Evolutionary conservation across 2,329 filamentous ascomycete genomes (phyloP).

Genomic region (Penicillium thymicola): DNA sequence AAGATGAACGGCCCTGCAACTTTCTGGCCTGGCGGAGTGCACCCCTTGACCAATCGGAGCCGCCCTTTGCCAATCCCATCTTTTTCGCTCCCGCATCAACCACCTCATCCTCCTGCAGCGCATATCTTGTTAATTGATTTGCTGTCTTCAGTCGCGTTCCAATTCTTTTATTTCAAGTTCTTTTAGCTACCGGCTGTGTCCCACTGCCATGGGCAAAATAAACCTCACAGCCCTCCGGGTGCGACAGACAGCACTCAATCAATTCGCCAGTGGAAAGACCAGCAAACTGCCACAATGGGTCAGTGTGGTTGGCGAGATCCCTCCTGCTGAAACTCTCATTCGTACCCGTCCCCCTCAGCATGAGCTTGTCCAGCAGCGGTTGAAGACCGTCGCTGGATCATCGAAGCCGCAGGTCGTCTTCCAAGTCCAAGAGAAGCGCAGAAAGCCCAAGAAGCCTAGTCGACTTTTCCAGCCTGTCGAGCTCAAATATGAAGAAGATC

Average conservation of each 20-base stretch:
- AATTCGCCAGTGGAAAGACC: conserved; percentile 37
- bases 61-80: conserved; percentile 32
- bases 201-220: conserved; percentile 43
- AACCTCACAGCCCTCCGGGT: conserved; percentile 48
- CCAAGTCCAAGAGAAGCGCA: conserved; percentile 34
- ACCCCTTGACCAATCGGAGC: conserved; percentile 37
- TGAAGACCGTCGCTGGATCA: conserved; percentile 30
- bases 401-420: conserved; percentile 36
- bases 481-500: conserved; percentile 80
- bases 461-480: conserved; percentile 75
- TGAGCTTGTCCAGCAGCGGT: conserved; percentile 39
- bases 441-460: conserved; percentile 62
- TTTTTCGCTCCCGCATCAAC: conserved; percentile 33
- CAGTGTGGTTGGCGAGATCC: conserved; percentile 54
- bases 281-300: conserved; percentile 52
- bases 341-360: conserved; percentile 54
- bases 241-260: conserved; percentile 41
- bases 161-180: neutral
- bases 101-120: conserved; percentile 9
- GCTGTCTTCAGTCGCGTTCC: neutral
- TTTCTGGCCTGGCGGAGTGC: conserved; percentile 34
- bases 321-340: conserved; percentile 58
- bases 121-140: neutral
- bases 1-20: conserved; percentile 19
- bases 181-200: neutral